Conservation (phyloP, 75 land plant genomes). For the Pinus albicaulis region DNA sequence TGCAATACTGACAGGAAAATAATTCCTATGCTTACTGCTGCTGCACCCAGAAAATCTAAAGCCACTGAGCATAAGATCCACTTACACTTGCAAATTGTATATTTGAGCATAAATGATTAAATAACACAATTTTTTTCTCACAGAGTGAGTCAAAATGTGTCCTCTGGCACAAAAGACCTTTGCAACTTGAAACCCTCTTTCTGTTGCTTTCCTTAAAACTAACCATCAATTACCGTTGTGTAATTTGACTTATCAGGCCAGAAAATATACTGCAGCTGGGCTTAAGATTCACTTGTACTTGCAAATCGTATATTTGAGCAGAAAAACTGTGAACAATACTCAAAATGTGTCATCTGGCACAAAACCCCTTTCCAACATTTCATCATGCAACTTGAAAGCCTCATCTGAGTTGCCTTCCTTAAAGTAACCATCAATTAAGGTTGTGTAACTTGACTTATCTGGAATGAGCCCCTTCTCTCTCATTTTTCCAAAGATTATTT, state of each 20-base stretch:
- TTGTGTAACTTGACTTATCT: conserved; percentile 66
- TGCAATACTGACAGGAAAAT: background rate
- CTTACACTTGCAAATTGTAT: background rate
- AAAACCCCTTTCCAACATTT: conserved; percentile 66
- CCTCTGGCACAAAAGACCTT: conserved; percentile 58
- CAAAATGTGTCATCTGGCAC: conserved; percentile 49
- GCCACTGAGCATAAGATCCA: background rate
- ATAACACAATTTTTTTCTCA: background rate
- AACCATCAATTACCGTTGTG: conserved; percentile 69
- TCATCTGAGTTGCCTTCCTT: conserved; percentile 43
- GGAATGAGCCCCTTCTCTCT: conserved; percentile 44
- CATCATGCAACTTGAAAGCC: conserved; percentile 67
- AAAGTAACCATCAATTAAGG: conserved; percentile 73
- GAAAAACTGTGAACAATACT: background rate
- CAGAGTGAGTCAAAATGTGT: conserved; percentile 14
- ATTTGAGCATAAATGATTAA: background rate
- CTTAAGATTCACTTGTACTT: background rate
- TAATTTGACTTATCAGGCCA: conserved; percentile 69
- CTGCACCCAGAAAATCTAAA: background rate
- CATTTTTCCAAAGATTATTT: conserved; percentile 39
- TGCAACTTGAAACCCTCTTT: conserved; percentile 56
- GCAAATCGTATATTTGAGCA: background rate
- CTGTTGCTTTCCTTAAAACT: conserved; percentile 40
- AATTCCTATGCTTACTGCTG: background rate
- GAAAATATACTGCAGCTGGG: background rate